A percentile compares a stretch with the other conserved stretches of the same genome.
Evolutionary conservation across 345 rosid species (phyloP).

Genomic region (Salix purpurea): DNA sequence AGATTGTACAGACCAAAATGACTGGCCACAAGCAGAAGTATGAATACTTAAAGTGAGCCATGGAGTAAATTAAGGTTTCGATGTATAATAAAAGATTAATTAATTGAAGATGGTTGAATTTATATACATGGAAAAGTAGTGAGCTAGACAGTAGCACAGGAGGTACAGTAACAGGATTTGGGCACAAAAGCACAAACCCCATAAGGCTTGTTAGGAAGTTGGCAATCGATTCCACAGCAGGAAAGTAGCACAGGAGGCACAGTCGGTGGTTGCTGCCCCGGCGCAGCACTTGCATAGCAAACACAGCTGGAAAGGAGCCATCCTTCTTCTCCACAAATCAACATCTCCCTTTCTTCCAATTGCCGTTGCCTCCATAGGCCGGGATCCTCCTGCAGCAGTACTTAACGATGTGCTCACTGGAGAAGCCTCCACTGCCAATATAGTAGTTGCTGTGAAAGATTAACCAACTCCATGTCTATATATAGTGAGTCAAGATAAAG

Average conservation of each 20-base stretch:
- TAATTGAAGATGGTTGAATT: too few species aligned
- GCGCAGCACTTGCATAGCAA: conserved; percentile 64
- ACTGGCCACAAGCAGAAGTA: too few species aligned
- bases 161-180: conserved; percentile 51
- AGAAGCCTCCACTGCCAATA: neutral
- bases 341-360: neutral
- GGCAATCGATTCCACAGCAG: conserved; percentile 65
- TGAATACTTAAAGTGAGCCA: neutral
- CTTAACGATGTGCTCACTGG: neutral
- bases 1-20: too few species aligned
- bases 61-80: neutral
- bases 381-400: neutral
- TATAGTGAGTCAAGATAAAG: too few species aligned
- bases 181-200: conserved; percentile 85
- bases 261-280: conserved; percentile 20
- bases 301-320: conserved; percentile 58
- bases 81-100: neutral
- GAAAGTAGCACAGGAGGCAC: conserved; percentile 52
- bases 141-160: conserved; percentile 25
- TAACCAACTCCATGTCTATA: too few species aligned
- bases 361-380: neutral
- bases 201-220: conserved; percentile 67
- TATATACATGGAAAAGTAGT: neutral
- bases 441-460: neutral
- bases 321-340: conserved; percentile 16